Base-by-base conservation (phyloP, 371 early-diverging fungal genomes). In the Syncephalastrum sp. region DNA sequence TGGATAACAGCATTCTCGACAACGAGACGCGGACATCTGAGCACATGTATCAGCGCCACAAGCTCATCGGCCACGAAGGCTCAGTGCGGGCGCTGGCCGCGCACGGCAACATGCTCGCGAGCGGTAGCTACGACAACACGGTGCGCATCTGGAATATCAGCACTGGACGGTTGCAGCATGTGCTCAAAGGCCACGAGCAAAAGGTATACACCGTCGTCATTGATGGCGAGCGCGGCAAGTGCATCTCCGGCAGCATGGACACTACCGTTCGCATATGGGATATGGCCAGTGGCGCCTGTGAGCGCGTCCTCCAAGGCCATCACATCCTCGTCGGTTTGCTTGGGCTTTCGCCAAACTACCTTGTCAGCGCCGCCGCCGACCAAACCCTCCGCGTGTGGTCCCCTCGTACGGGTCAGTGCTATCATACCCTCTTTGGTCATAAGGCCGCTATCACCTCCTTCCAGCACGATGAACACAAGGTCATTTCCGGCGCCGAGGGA, bases 311-410 rank as follows among this genome's bases (percentile, higher is more conserved):
- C 14, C 47, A 50, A 58, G 64, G 64, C 2, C 98, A 98, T 67
- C 83, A 89, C 4, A 89, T 89, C 24, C 84, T 97, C 0, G 97
- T 97, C 4, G 97, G 99, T 0, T 81, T 99, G 58, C 71, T 98
- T 27, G 91, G 93, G 38, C 68, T 96, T 42, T 84, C 91, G 17
- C 85, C 87, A 16, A 75, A 87, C 38, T 85, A 89, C 64, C 76
- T 98, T 15, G 92, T 97, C 1, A 96, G 91, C 45, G 98, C 95
- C 5, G 91, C 96, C n/a, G 99, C 98, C 4, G 99, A 99, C 64
- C 79, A 91, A 13, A 89, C 92, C 7, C 83, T 97, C n/a, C 85
- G 96, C 3, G 87, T 99, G 17, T 99, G 99, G 99, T 83, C 85
- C 27, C 87, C 92, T 8, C 72, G 72, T 17, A 82, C 85, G 15